Evolutionary conservation across 495 filamentous ascomycete species (phyloP), one percentile per base, ranked within the genome.

Genomic region (Margaritispora aquatica): DNA sequence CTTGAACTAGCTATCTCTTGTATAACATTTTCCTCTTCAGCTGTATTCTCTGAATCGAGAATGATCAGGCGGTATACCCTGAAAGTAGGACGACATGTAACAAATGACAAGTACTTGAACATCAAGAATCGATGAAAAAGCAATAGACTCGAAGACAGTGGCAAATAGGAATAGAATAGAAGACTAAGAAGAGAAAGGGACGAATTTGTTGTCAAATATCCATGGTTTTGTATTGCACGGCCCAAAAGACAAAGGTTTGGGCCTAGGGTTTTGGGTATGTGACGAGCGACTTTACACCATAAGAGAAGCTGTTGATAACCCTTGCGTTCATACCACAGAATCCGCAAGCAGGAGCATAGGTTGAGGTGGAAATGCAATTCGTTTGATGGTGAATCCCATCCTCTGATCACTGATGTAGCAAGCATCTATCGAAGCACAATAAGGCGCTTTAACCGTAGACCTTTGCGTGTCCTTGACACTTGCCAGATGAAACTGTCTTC

Each of bases 21-120:
- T 86, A 90, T 0, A 83, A 90, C 0, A 90, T 90, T 63, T 95
- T 95, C 0, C 90, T 90, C 11, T 64, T 67, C 1, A 71, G 81
- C 0, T 79, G 77, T 10, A 80, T 74, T 0, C 72, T 71, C 53
- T 70, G 62, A 1, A 69, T 76, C 11, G 68, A 54, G 80, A 68
- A 63, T 88, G 83, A 57, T 85, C 76, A 20, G 75, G 64, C 0
- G 90, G 88, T 52, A 96, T 86, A 76, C 63, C 55, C 17, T 78
- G 70, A n/a, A n/a, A n/a, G n/a, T 34, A 34, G 29, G 29, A 15
- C 29, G 5, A 34, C 29, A 34, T n/a, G n/a, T n/a, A 34, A 34
- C 29, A 15, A 34, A 15, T 34, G 29, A 34, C 29, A 34, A 34
- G 29, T 34, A 15, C 15, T 15, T 7, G 29, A 34, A 34, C 29